Evolutionary conservation across 306 rosid species (phyloP), one percentile per base, ranked within the genome.

Genomic region (Macrotyloma uniflorum): DNA sequence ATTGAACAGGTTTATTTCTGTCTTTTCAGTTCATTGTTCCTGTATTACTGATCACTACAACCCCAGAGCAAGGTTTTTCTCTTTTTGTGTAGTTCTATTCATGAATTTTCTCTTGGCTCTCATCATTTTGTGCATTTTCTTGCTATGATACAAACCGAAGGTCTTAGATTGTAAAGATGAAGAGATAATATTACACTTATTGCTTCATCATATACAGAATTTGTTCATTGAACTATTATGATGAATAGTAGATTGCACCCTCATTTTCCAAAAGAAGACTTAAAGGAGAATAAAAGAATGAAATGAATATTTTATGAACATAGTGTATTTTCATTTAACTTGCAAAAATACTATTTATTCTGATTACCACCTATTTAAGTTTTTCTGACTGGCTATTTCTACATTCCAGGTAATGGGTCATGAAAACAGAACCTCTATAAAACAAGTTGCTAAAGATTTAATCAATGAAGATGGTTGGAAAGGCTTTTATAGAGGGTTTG

Each of bases 401-500:
- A 66, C 75, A 73, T 35, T 84, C 38, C 79, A 95, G 99, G 98
- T 93, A 76, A 86, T 88, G 76, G 93, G 93, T 71, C 88, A 86
- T 54, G 99, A 86, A 59, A 87, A 84, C 61, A 84, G 80, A 82
- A 90, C 50, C 67, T 83, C 97, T 50, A 77, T 91, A 16, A 91
- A 93, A 82, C 87, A 93, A 82, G 95, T 93, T 62, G 87, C 83
- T 58, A 91, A 84, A 83, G 86, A 83, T 83, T 88, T 95, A 83
- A 84, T 95, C 35, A 74, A 19, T 2, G 97, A 95, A 66, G 98
- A 95, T 61, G 99, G 99, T 75, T 95, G 97, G 99, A 85, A 84
- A 85, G 99, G 99, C 36, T 87, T 95, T 6, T 95, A 95, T 75
- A 89, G 93, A 86, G 99, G 99, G 30, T 77, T 95, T 66, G 99